These are phyloP conservation scores for Bruguiera sexangula DNA, from an alignment of 345 rosid genomes.

Conservation along the genomic window DNA sequence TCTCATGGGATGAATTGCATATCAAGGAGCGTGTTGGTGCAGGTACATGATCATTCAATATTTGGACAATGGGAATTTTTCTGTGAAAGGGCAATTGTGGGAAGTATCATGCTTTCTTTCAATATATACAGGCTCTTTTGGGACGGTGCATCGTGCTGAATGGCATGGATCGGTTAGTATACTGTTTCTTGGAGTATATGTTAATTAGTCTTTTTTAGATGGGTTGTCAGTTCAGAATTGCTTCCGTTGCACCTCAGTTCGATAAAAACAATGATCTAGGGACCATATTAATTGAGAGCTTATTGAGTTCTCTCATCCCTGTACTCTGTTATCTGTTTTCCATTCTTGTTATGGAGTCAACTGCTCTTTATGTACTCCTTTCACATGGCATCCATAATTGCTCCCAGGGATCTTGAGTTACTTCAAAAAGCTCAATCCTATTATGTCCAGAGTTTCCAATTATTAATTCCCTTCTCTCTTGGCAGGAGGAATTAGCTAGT, in stretches of 20 bases:
- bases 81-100: constrained; percentile 1
- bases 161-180: constrained; percentile 96
- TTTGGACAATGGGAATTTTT: neutral
- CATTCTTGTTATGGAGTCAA: no score
- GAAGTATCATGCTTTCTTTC: neutral
- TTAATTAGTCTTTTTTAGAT: no score
- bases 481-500: no score
- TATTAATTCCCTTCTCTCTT: no score
- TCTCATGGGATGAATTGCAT: constrained; percentile 84
- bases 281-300: no score
- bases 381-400: no score
- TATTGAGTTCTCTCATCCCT: no score
- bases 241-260: neutral
- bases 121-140: constrained; percentile 71
- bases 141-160: constrained; percentile 98
- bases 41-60: constrained; percentile 44
- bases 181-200: neutral
- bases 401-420: neutral
- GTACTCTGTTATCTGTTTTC: no score
- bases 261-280: no score
- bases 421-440: no score
- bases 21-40: constrained; percentile 95
- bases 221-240: neutral
- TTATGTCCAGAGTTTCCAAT: no score
- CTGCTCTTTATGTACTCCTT: no score